Evolutionary conservation across 106 monocot genomes (phyloP).

Genomic region (Alisma plantagoaquatica): DNA sequence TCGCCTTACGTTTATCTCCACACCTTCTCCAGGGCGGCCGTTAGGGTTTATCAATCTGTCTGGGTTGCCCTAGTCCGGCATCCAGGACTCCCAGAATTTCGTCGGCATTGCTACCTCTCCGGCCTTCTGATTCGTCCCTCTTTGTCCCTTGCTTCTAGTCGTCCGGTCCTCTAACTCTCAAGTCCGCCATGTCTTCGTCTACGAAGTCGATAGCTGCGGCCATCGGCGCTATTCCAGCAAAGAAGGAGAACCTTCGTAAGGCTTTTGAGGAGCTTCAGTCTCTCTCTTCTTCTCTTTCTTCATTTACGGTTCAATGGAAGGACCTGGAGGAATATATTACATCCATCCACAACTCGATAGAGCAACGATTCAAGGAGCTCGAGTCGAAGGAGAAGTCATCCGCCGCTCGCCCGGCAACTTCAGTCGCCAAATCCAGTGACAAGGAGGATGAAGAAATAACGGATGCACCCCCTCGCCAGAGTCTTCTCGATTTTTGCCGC

Average conservation of each 20-base stretch:
- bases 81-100: no score
- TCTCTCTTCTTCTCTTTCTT: constrained; percentile 29
- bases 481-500: constrained; percentile 28
- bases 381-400: constrained; percentile 9
- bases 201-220: constrained; percentile 25
- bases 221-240: constrained; percentile 30
- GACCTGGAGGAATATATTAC: constrained; percentile 45
- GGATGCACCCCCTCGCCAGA: constrained; percentile 16
- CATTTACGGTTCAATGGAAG: constrained; percentile 44
- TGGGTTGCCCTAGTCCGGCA: no score
- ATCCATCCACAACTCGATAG: constrained; percentile 33
- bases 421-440: background rate
- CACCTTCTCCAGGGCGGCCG: no score
- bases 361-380: constrained; percentile 30
- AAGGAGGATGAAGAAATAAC: background rate
- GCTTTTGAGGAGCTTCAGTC: constrained; percentile 38
- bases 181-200: no score
- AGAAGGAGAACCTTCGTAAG: constrained; percentile 33
- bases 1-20: no score
- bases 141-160: no score
- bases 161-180: no score
- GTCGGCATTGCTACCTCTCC: no score
- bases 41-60: no score
- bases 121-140: no score
- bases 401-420: background rate